These are phyloP conservation scores for Halteria grandinella DNA, from an alignment of 73 alveolate species.

Conservation along the genomic window DNA sequence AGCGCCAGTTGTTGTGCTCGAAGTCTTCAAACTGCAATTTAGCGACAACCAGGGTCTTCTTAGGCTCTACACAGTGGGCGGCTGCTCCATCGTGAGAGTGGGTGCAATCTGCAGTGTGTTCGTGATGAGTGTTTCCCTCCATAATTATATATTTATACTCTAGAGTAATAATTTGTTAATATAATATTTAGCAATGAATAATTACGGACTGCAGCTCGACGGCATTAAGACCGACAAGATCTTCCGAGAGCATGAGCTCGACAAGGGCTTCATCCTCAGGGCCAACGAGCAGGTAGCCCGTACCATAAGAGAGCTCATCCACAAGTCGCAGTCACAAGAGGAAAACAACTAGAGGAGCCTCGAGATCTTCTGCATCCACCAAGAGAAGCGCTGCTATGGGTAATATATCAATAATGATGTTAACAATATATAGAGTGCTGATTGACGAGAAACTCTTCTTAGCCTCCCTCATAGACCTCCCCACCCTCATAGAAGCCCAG, in stretches of 20 bases:
- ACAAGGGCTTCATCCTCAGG: slow-evolving; percentile 45
- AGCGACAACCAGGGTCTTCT: no score
- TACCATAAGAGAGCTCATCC: slow-evolving; percentile 22
- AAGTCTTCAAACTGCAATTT: slow-evolving; percentile 32
- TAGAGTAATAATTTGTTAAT: no score
- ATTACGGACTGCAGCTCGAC: not conserved
- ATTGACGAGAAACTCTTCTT: slow-evolving; percentile 29
- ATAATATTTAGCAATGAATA: no score
- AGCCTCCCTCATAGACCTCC: slow-evolving; percentile 73
- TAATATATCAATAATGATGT: not conserved
- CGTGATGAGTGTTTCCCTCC: no score
- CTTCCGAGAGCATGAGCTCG: slow-evolving; percentile 39
- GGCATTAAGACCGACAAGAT: slow-evolving; percentile 18
- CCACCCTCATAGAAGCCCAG: slow-evolving; percentile 81
- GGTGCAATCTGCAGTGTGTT: no score
- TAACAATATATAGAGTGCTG: slow-evolving; percentile 1
- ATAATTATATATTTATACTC: no score
- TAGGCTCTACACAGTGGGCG: no score
- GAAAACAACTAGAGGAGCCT: not conserved
- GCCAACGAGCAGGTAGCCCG: slow-evolving; percentile 45
- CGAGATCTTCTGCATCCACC: slow-evolving; percentile 22
- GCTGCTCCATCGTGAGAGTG: no score
- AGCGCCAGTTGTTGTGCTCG: slow-evolving; percentile 53
- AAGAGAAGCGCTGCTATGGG: slow-evolving; percentile 31
- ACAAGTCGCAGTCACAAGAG: not conserved